A percentile compares a stretch with the other conserved stretches of the same genome.
Conservation (phyloP, 164 flowering plant genomes). For the Dillenia suffruticosa region DNA sequence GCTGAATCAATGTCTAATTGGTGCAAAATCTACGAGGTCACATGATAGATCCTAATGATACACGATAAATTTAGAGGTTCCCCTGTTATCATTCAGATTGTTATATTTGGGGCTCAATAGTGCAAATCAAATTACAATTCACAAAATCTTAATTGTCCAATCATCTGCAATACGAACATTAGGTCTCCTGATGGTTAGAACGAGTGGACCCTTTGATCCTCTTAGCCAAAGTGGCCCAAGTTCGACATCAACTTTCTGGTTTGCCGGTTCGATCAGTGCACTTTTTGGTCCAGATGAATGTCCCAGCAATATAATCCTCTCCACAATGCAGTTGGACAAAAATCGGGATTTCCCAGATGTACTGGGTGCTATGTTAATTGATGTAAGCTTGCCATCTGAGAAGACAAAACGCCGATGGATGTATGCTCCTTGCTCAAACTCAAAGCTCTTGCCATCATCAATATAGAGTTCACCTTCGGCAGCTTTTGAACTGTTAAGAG, state of each 20-base stretch:
- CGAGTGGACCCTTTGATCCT: slow-evolving; percentile 25
- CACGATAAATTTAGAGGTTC: neutral
- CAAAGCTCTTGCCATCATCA: slow-evolving; percentile 93
- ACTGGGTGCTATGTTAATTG: slow-evolving; percentile 37
- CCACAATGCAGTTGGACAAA: slow-evolving; percentile 52
- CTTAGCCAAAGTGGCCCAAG: slow-evolving; percentile 60
- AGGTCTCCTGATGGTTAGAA: slow-evolving; percentile 71
- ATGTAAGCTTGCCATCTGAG: slow-evolving; percentile 64
- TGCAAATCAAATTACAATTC: slow-evolving; percentile 5
- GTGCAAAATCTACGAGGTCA: neutral
- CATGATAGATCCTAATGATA: neutral
- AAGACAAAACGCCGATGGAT: slow-evolving; percentile 83
- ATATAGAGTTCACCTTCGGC: slow-evolving; percentile 96
- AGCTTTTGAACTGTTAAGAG: slow-evolving; percentile 64
- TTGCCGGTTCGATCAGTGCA: slow-evolving; percentile 67
- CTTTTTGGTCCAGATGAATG: slow-evolving; percentile 32
- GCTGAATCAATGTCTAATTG: neutral
- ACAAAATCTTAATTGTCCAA: slow-evolving; percentile 75
- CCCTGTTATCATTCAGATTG: neutral
- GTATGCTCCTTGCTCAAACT: slow-evolving; percentile 70
- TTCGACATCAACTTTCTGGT: slow-evolving; percentile 52
- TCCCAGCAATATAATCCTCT: slow-evolving; percentile 84
- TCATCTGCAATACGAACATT: slow-evolving; percentile 63
- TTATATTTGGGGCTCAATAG: neutral
- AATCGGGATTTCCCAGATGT: slow-evolving; percentile 25